phyloP scores from a whole-genome alignment of 108 stramenopile genomes.

The Nitzschia sp. region DNA sequence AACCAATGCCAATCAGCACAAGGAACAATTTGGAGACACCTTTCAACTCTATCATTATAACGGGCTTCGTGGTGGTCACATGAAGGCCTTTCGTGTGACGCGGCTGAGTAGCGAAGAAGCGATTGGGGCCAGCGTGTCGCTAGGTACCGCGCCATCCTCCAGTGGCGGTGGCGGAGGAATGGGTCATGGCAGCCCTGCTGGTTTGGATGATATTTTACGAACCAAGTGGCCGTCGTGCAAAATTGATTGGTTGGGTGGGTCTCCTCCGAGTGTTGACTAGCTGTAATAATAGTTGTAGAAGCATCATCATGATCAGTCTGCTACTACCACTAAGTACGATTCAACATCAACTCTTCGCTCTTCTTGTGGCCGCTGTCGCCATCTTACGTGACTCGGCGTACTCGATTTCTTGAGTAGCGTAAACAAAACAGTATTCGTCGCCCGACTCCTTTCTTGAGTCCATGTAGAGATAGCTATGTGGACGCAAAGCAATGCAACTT shows the following conservation, averaged over 20 bases:
- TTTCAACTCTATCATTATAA: conserved; percentile 80
- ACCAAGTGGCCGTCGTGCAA: conserved; percentile 74
- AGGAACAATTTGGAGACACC: conserved; percentile 39
- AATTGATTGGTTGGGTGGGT: conserved; percentile 62
- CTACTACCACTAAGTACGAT: too few relatives aligned
- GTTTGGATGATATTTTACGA: conserved; percentile 65
- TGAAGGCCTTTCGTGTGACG: conserved; percentile 67
- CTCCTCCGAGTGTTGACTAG: conserved; percentile 64
- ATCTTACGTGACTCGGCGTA: too few relatives aligned
- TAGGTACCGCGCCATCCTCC: conserved; percentile 21
- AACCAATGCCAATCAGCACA: neutral
- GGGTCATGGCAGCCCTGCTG: conserved; percentile 22
- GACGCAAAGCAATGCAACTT: too few relatives aligned
- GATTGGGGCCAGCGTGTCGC: conserved; percentile 72
- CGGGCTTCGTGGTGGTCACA: conserved; percentile 68
- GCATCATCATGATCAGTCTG: too few relatives aligned
- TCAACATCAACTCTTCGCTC: too few relatives aligned
- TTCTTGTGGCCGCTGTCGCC: too few relatives aligned
- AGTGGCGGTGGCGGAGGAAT: conserved; percentile 5
- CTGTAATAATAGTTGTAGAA: too few relatives aligned
- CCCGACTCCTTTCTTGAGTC: too few relatives aligned
- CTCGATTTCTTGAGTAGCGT: too few relatives aligned
- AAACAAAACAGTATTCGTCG: too few relatives aligned
- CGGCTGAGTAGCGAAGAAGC: conserved; percentile 70
- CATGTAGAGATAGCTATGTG: too few relatives aligned